These are phyloP conservation scores for Tulasnella sp. DNA, from an alignment of 768 basidiomycete genomes.

Conservation along the genomic window DNA sequence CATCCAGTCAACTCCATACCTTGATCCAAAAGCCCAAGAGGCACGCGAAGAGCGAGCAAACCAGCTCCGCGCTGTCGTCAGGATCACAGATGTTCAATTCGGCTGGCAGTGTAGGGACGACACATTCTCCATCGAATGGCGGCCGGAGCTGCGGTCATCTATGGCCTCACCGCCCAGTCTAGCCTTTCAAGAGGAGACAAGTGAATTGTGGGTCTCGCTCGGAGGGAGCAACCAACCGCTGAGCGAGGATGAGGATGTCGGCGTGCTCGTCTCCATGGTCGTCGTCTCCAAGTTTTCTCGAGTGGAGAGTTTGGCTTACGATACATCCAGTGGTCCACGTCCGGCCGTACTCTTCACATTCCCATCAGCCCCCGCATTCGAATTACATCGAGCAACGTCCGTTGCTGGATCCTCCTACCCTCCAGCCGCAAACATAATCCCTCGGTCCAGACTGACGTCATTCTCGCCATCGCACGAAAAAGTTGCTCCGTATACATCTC, in stretches of 20 bases:
- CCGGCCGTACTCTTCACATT: slow-evolving; percentile 2
- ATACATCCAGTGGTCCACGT: neutral
- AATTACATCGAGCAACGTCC: neutral
- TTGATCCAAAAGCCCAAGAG: neutral
- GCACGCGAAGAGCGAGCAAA: neutral
- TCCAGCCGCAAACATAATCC: neutral
- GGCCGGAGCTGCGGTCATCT: neutral
- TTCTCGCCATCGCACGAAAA: neutral
- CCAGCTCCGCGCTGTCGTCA: neutral
- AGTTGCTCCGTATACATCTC: slow-evolving; percentile 6
- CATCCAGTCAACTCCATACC: slow-evolving; percentile 2
- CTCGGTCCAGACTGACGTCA: neutral
- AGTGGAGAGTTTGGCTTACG: neutral
- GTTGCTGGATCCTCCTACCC: too few species aligned
- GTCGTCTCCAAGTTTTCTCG: neutral
- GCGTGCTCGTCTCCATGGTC: neutral
- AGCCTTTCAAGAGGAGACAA: neutral
- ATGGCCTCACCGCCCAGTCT: neutral
- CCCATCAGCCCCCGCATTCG: neutral
- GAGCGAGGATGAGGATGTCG: neutral
- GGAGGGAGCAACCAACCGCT: neutral
- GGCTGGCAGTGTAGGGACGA: slow-evolving; percentile 14
- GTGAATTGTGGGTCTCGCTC: neutral
- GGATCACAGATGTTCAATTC: neutral
- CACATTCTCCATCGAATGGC: slow-evolving; percentile 10